Base-by-base conservation (phyloP, 2,329 filamentous ascomycete genomes). In the Neofusicoccum laricinum region DNA sequence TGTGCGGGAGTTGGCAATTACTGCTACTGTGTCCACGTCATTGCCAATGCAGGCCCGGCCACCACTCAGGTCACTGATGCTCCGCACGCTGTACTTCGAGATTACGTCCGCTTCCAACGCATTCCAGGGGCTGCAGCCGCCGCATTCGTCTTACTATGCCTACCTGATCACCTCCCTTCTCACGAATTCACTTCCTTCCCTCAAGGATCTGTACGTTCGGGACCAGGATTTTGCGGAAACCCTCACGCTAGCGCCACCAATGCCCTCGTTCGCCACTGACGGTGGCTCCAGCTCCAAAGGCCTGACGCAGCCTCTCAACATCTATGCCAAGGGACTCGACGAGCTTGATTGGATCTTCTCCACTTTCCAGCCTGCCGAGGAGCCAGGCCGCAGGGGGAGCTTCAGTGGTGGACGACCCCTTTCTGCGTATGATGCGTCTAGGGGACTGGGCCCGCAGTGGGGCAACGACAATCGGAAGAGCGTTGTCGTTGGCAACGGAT, bases 131-230 rank as follows among this genome's bases (percentile, higher is more conserved):
- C 75, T 84, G 58, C 80, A 83, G 57, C 77, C 81, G 0, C 81
- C 84, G 1, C 78, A 81, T 6, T 78, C 80, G 25, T 85, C 83
- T 17, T 96, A 97, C 79, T 96, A 97, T 77, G 86, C 87, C 66
- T 97, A 97, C 76, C 86, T 98, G 19, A 88, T 92, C 30, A 86
- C 86, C n/a, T 96, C 92, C 0, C 85, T 98, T 36, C 86, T 95
- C 66, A 85, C 87, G 15, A 90, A 89, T 67, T 85, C 87, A 7
- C 83, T 98, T 7, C 92, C 93, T 1, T 85, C 84, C 40, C 83
- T 98, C 8, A 84, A 84, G 40, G 86, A 88, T 21, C 85, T 98
- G 7, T 97, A 96, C 74, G 94, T 97, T 17, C 90, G 92, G 58
- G 93, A 97, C 71, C 86, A 90, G 30, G 83, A 86, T 57, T 97